These are phyloP conservation scores for Peniophora sp. DNA, from an alignment of 1,284 basidiomycete genomes.

Conservation along the genomic window DNA sequence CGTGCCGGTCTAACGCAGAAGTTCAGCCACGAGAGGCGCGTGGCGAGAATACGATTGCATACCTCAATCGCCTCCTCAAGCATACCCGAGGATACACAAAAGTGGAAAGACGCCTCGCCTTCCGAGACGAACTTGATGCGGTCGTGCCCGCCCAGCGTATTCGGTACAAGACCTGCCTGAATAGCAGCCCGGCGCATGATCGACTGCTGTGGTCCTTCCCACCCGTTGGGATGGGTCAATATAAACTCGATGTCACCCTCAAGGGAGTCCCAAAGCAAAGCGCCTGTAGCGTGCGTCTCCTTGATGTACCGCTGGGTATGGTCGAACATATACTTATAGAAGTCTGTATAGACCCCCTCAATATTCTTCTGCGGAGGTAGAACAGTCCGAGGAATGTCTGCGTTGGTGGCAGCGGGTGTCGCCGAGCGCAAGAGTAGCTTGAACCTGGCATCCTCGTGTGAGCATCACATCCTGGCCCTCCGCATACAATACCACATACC, in stretches of 20 bases:
- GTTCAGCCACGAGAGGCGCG: not conserved
- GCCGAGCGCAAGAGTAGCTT: constrained; percentile 44
- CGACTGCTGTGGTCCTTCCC: constrained; percentile 27
- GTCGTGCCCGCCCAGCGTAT: constrained; percentile 15
- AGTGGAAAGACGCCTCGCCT: constrained; percentile 37
- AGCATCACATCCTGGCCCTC: not conserved
- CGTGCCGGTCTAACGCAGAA: constrained; percentile 1
- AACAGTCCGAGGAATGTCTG: constrained; percentile 18
- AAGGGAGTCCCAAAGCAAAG: constrained; percentile 3
- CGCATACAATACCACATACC: constrained; percentile 24
- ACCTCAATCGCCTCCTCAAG: constrained; percentile 20
- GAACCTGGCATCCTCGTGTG: constrained; percentile 32
- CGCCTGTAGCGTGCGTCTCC: constrained; percentile 5
- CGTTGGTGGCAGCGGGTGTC: constrained; percentile 17
- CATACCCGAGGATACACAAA: constrained; percentile 27
- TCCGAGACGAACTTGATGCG: constrained; percentile 34
- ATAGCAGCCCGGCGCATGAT: constrained; percentile 23
- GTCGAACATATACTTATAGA: constrained; percentile 37
- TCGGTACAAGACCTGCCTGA: constrained; percentile 20
- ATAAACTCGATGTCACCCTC: constrained; percentile 19
- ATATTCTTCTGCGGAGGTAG: constrained; percentile 38
- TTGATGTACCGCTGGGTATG: constrained; percentile 23
- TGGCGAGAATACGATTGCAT: not conserved
- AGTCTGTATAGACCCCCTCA: constrained; percentile 43
- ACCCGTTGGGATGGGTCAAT: constrained; percentile 30